Conservation (phyloP, 2,329 filamentous ascomycete species). For the Pseudogymnoascus sp. region DNA sequence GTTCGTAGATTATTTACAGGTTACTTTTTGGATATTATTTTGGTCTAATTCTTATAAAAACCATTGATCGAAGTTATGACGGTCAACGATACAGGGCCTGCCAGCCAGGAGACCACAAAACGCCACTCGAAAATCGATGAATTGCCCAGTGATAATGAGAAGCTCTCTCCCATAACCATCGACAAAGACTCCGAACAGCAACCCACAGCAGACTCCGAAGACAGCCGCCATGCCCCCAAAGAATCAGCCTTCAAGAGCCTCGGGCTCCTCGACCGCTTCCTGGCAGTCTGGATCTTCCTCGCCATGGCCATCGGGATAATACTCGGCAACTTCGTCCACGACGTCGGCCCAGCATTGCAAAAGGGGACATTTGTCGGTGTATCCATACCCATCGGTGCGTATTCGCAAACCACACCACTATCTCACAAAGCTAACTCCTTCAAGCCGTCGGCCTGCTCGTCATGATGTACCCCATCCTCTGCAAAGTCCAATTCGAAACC, state of each 20-base stretch:
- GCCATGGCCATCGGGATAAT: conserved; percentile 61
- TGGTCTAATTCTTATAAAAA: neutral
- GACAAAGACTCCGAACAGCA: neutral
- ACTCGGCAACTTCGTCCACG: conserved; percentile 54
- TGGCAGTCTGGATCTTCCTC: conserved; percentile 55
- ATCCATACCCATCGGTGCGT: conserved; percentile 53
- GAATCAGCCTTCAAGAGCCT: conserved; percentile 22
- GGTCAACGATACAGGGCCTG: neutral
- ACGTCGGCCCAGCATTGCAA: conserved; percentile 48
- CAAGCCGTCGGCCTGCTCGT: conserved; percentile 71
- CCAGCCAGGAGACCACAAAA: neutral
- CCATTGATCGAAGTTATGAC: neutral
- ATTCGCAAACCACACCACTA: neutral
- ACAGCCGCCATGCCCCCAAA: neutral
- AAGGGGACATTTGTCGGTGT: conserved; percentile 57
- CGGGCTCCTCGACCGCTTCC: conserved; percentile 42
- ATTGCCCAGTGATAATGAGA: neutral
- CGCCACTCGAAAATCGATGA: neutral
- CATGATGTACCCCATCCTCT: conserved; percentile 93
- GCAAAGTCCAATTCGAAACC: conserved; percentile 74
- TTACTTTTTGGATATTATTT: neutral
- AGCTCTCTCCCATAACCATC: neutral
- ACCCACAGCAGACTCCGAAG: neutral
- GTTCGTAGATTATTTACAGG: neutral
- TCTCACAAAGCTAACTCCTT: neutral